phyloP scores from a whole-genome alignment of 1,284 basidiomycete genomes.

The Marasmius sp. region DNA sequence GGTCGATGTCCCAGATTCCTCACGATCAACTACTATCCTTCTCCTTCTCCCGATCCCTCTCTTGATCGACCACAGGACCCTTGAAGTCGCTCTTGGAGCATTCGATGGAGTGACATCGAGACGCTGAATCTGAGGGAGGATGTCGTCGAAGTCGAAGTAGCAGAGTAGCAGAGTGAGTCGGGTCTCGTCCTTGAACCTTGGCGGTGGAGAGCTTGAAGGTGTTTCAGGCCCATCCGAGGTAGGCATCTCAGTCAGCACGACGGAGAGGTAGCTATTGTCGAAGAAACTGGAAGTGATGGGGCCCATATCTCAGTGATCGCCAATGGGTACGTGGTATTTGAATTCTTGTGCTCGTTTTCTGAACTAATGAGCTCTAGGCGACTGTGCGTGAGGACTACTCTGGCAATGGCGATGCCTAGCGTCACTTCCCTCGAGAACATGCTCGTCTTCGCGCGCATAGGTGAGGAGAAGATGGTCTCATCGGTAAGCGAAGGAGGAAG shows the following conservation, averaged over 20 bases:
- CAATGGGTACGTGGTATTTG: conserved; percentile 79
- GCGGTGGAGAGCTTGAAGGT: conserved; percentile 97
- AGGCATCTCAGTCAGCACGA: conserved; percentile 90
- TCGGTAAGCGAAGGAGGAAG: conserved; percentile 21
- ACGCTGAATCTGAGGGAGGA: conserved; percentile 96
- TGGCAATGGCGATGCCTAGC: conserved; percentile 95
- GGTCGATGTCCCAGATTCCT: no score
- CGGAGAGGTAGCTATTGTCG: conserved; percentile 81
- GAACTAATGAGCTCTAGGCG: conserved; percentile 52
- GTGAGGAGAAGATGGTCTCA: conserved; percentile 98
- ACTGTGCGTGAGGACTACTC: conserved; percentile 99
- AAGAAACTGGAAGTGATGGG: conserved; percentile 90
- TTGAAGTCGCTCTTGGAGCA: conserved; percentile 98
- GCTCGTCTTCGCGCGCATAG: conserved; percentile 93
- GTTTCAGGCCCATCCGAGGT: conserved; percentile 96
- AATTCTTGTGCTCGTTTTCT: conserved; percentile 4
- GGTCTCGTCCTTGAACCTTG: conserved; percentile 85
- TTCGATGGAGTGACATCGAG: conserved; percentile 99
- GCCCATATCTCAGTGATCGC: conserved; percentile 93
- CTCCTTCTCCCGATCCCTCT: no score
- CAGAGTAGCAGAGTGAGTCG: conserved; percentile 85
- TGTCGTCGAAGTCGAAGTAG: conserved; percentile 96
- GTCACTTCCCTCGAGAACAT: conserved; percentile 95
- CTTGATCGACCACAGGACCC: no score
- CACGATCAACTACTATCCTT: no score